These are phyloP conservation scores for Melastoma candidum DNA, from an alignment of 441 rosid species.

Conservation along the genomic window DNA sequence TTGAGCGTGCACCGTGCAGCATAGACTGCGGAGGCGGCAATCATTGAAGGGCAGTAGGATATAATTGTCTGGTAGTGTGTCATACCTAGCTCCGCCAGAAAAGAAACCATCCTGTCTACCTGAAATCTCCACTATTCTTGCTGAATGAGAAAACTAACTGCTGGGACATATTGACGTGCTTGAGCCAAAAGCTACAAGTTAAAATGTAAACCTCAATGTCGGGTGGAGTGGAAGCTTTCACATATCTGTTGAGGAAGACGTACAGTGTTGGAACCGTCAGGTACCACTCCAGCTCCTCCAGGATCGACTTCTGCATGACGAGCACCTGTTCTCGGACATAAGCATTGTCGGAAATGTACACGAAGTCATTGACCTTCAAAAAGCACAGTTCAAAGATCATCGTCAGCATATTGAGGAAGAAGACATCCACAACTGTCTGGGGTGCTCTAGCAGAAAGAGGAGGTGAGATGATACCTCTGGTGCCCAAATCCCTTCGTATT, in stretches of 20 bases:
- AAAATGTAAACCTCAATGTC: conserved; percentile 27
- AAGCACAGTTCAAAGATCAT: neutral
- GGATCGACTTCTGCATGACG: conserved; percentile 49
- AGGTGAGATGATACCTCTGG: conserved; percentile 28
- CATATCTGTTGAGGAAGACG: conserved; percentile 49
- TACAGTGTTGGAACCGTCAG: conserved; percentile 52
- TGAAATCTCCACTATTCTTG: conserved; percentile 2
- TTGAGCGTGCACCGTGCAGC: conserved; percentile 34
- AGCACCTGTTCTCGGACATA: conserved; percentile 36
- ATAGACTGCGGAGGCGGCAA: conserved; percentile 25
- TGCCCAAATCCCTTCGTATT: conserved; percentile 64
- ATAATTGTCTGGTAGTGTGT: conserved; percentile 24
- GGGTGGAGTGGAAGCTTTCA: conserved; percentile 38
- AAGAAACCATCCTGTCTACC: conserved; percentile 45
- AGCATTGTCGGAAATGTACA: conserved; percentile 50
- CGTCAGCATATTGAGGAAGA: neutral
- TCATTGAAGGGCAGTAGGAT: conserved; percentile 27
- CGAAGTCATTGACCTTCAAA: conserved; percentile 49
- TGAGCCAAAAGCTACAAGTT: neutral
- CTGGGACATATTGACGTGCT: neutral
- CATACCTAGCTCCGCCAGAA: conserved; percentile 39
- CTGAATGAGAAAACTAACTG: neutral
- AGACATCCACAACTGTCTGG: neutral
- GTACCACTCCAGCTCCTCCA: conserved; percentile 47
- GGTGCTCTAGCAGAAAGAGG: neutral